Percentiles rank a stretch among this genome's conserved stretches.
Evolutionary conservation across 352 stramenopile genomes (phyloP).

Genomic region (Globisporangium radiosum): DNA sequence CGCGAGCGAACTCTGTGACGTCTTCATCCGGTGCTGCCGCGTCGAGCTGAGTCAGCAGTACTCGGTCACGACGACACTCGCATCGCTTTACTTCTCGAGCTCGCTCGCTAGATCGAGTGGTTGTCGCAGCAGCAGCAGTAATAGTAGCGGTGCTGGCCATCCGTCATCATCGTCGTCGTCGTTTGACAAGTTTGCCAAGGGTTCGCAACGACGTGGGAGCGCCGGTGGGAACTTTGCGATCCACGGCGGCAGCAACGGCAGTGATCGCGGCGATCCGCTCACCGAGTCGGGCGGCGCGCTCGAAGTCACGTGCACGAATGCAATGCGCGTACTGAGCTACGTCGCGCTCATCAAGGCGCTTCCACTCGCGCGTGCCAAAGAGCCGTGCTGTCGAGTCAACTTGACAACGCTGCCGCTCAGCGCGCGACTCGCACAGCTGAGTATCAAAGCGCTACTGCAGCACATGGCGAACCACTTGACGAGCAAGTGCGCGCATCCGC

Average conservation of each 20-base stretch:
- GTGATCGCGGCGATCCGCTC: background rate
- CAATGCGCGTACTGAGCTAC: slow-evolving; percentile 12
- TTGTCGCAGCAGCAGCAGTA: background rate
- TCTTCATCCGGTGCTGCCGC: slow-evolving; percentile 49
- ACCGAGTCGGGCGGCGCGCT: slow-evolving; percentile 6
- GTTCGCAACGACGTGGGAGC: background rate
- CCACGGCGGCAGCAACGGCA: slow-evolving; percentile 4
- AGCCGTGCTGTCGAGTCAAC: slow-evolving; percentile 8
- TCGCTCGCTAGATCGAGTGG: background rate
- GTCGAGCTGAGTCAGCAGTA: slow-evolving; percentile 18
- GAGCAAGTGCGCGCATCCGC: slow-evolving; percentile 9
- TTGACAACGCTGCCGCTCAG: slow-evolving; percentile 8
- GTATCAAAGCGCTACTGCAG: slow-evolving; percentile 51
- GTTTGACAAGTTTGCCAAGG: background rate
- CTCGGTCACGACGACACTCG: slow-evolving; percentile 13
- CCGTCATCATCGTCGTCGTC: background rate
- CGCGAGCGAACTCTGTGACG: slow-evolving; percentile 36
- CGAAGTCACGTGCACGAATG: slow-evolving; percentile 14
- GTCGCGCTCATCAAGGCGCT: slow-evolving; percentile 27
- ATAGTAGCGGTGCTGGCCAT: background rate
- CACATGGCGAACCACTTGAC: slow-evolving; percentile 40
- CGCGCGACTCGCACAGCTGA: slow-evolving; percentile 25
- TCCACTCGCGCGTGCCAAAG: slow-evolving; percentile 25
- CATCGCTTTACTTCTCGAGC: slow-evolving; percentile 14
- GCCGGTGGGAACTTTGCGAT: slow-evolving; percentile 7